phyloP scores from a whole-genome alignment of 805 yeast species.

The Candida xyloterini region DNA sequence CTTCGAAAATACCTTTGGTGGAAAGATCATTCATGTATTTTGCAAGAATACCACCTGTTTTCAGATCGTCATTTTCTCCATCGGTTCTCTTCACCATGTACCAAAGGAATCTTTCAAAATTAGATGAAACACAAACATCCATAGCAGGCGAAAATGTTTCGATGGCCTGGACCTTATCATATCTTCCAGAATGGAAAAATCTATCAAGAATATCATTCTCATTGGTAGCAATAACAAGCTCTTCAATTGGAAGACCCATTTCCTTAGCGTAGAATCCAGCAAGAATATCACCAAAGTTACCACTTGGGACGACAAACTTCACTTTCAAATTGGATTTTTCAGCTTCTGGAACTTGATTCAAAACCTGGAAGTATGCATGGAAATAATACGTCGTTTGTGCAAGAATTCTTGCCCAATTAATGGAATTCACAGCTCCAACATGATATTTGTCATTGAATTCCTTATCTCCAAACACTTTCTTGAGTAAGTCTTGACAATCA shows the following conservation, averaged over 20 bases:
- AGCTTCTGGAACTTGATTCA: constrained; percentile 34
- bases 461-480: constrained; percentile 84
- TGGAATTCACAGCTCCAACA: constrained; percentile 96
- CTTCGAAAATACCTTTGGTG: constrained; percentile 70
- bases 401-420: constrained; percentile 98
- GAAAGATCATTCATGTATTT: constrained; percentile 80
- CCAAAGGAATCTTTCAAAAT: constrained; percentile 96
- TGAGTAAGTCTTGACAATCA: constrained; percentile 96
- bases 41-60: constrained; percentile 72
- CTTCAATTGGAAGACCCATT: constrained; percentile 92
- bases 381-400: constrained; percentile 98
- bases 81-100: constrained; percentile 76
- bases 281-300: constrained; percentile 96
- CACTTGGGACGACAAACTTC: constrained; percentile 92
- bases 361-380: constrained; percentile 79
- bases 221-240: constrained; percentile 90
- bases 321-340: constrained; percentile 43
- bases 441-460: constrained; percentile 88
- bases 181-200: constrained; percentile 81
- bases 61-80: constrained; percentile 51
- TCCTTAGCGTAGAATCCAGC: constrained; percentile 94
- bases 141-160: constrained; percentile 96
- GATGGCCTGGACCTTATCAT: constrained; percentile 75
- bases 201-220: constrained; percentile 94
- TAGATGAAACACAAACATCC: constrained; percentile 95